Evolutionary conservation across 768 basidiomycete species (phyloP), one percentile per base, ranked within the genome.

Genomic region (Boletus patriciae): DNA sequence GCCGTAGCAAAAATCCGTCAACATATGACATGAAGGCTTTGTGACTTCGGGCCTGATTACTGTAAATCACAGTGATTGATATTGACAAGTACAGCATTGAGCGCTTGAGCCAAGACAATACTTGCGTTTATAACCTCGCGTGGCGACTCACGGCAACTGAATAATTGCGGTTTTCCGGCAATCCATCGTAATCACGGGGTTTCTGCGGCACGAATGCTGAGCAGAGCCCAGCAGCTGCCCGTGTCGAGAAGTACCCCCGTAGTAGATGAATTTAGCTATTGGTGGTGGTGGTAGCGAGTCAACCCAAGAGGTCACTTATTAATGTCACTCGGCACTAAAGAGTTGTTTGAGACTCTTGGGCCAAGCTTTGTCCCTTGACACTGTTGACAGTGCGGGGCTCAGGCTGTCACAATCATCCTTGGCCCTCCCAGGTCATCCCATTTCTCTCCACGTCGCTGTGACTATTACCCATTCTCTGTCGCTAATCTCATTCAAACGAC

Each of bases 401-500:
- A 10, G 40, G 23, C 23, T 41, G 13, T 52, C 40, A 51, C 49
- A 8, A 27, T 36, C 49, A 23, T 41, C 38, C 52, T 46, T 40
- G 37, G 23, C 38, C 21, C 18, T 38, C 15, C 5, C 38, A 18
- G 18, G 46, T 8, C 7, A 15, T 23, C n/a, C 12, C 13, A 2
- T n/a, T 25, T 23, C 21, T 37, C 50, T 45, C 49, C n/a, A 42
- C 15, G 12, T 42, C 11, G 31, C 46, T 40, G 52, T 64, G 57
- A 47, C 54, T 69, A 67, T 37, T 33, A n/a, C n/a, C 21, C 6
- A 15, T 18, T 33, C 18, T 48, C 18, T 66, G 12, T 16, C 23
- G 0, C 41, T 57, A 67, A 57, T 56, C 19, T 41, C 49, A 43
- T 42, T 45, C 44, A 45, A 48, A 50, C 58, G 31, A 52, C 44